Evolutionary conservation across 345 rosid genomes (phyloP).

Genomic region (Excoecaria cochinchinensis): DNA sequence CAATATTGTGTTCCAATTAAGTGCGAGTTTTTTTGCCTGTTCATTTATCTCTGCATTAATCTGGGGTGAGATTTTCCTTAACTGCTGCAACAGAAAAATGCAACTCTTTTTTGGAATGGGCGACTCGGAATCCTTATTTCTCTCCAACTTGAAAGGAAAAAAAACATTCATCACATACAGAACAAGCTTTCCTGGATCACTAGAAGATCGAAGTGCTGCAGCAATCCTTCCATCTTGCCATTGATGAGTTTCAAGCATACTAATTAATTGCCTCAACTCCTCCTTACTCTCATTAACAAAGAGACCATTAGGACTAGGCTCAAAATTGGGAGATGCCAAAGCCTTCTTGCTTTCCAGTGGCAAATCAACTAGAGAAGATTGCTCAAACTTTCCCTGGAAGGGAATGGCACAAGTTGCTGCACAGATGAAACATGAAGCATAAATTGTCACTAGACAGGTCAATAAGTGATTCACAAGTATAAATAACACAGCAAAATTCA

Average conservation of each 20-base stretch:
- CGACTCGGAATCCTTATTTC: background rate
- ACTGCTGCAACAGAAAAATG: background rate
- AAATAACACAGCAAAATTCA: background rate
- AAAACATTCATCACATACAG: background rate
- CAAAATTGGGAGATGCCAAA: background rate
- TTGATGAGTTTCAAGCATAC: background rate
- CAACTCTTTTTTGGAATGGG: background rate
- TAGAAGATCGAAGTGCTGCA: background rate
- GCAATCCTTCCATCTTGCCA: background rate
- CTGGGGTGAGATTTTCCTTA: background rate
- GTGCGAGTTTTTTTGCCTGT: conserved; percentile 8
- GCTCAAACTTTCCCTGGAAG: background rate
- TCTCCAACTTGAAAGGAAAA: background rate
- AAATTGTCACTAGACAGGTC: background rate
- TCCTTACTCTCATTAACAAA: background rate
- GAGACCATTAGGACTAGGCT: background rate
- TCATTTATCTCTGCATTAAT: background rate
- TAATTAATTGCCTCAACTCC: background rate
- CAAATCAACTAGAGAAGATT: background rate
- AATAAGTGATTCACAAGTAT: background rate
- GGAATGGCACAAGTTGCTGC: background rate
- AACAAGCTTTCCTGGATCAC: conserved; percentile 10
- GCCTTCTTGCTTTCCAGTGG: background rate
- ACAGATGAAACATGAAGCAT: background rate
- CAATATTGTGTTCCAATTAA: background rate